These are phyloP conservation scores for Venturia carpophila DNA, from an alignment of 2,329 filamentous ascomycete genomes.

Conservation along the genomic window DNA sequence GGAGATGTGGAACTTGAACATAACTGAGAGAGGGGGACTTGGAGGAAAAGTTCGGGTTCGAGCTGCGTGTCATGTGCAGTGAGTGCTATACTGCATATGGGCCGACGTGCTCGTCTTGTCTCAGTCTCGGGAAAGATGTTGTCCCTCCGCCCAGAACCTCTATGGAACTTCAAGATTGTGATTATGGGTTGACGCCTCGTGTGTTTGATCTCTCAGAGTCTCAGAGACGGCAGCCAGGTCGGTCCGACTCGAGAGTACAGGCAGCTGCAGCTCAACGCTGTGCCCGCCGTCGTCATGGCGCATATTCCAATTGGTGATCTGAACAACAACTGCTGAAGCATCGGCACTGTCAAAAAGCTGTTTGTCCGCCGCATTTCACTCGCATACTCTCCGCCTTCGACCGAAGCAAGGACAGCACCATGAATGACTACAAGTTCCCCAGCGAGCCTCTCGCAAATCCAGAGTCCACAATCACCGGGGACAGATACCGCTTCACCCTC, in stretches of 20 bases:
- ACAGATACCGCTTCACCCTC: slow-evolving; percentile 52
- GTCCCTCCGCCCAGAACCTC: too few relatives aligned
- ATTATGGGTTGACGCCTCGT: too few relatives aligned
- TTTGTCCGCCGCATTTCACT: too few relatives aligned
- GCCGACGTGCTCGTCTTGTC: too few relatives aligned
- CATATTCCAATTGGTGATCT: neutral
- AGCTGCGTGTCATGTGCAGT: too few relatives aligned
- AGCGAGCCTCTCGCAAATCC: slow-evolving; percentile 39
- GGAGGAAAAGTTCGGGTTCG: too few relatives aligned
- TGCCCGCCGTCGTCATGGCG: neutral
- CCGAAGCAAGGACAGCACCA: neutral
- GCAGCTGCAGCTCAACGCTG: neutral
- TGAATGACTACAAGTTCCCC: slow-evolving; percentile 36
- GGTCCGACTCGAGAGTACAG: neutral
- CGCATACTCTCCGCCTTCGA: too few relatives aligned
- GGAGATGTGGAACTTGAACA: too few relatives aligned
- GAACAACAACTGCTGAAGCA: neutral
- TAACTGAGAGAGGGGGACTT: too few relatives aligned
- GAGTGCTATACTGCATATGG: too few relatives aligned
- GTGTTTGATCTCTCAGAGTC: neutral
- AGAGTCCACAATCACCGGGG: slow-evolving; percentile 39
- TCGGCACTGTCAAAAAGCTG: neutral
- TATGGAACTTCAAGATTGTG: too few relatives aligned
- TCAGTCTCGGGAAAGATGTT: too few relatives aligned
- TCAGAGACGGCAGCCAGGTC: neutral